Conservation (phyloP, 1,284 basidiomycete genomes). For the Ganoderma lingzhi region DNA sequence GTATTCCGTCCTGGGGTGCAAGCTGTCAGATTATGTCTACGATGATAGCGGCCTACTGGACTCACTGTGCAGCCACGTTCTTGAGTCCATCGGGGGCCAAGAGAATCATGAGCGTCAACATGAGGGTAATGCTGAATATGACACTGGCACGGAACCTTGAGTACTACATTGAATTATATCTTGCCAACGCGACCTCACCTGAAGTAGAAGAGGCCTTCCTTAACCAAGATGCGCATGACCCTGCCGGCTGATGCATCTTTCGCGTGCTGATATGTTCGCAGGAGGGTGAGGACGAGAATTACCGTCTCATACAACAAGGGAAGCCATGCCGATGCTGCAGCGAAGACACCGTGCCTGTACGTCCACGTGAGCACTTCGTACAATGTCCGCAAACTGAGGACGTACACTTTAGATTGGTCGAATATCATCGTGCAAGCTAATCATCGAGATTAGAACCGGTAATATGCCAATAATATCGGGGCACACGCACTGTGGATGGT, state of each 20-base stretch:
- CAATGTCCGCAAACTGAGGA: not conserved
- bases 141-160: slow-evolving; percentile 44
- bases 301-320: slow-evolving; percentile 63
- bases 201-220: slow-evolving; percentile 64
- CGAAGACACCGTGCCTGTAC: slow-evolving; percentile 34
- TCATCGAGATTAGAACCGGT: too few relatives aligned
- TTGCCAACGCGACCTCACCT: slow-evolving; percentile 42
- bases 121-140: slow-evolving; percentile 59
- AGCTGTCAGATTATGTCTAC: not conserved
- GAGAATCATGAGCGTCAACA: slow-evolving; percentile 61
- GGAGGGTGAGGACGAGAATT: slow-evolving; percentile 56
- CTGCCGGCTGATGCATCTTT: slow-evolving; percentile 48
- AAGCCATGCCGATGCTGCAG: slow-evolving; percentile 62
- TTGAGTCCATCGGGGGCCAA: slow-evolving; percentile 51
- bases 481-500: not conserved
- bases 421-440: slow-evolving; percentile 65
- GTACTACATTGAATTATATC: not conserved
- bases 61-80: slow-evolving; percentile 63
- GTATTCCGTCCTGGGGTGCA: slow-evolving; percentile 52
- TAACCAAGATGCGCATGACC: slow-evolving; percentile 55
- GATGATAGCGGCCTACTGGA: slow-evolving; percentile 6
- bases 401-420: slow-evolving; percentile 47
- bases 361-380: not conserved
- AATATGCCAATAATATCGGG: too few relatives aligned
- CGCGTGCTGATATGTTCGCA: slow-evolving; percentile 51